These are phyloP conservation scores for Fusarium tupiense DNA, from an alignment of 2,329 filamentous ascomycete species.

Conservation along the genomic window DNA sequence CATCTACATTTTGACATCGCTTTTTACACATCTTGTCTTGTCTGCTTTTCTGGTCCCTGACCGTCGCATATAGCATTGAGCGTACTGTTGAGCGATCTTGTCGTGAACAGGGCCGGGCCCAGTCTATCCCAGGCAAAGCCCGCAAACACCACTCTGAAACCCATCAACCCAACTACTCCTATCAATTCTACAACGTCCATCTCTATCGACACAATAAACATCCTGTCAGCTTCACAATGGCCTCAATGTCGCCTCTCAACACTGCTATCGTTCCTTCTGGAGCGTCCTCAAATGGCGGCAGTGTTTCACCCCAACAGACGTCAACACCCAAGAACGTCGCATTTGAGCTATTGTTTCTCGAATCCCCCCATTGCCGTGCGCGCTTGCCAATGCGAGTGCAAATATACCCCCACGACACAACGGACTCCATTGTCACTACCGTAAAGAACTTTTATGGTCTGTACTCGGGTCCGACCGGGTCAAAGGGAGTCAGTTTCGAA, in stretches of 20 bases:
- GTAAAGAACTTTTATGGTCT: constrained; percentile 99
- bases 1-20: constrained; percentile 32
- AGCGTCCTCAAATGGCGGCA: constrained; percentile 54
- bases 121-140: constrained; percentile 48
- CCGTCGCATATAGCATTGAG: constrained; percentile 41
- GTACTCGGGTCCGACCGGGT: constrained; percentile 76
- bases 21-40: constrained; percentile 25
- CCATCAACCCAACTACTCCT: constrained; percentile 30
- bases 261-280: constrained; percentile 46
- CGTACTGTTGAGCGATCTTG: constrained; percentile 42
- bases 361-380: constrained; percentile 74
- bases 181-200: constrained; percentile 32
- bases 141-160: constrained; percentile 44
- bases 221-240: constrained; percentile 51
- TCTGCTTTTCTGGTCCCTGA: constrained; percentile 36
- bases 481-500: constrained; percentile 92
- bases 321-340: constrained; percentile 76
- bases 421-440: constrained; percentile 96
- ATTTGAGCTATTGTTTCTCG: constrained; percentile 78
- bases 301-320: constrained; percentile 58
- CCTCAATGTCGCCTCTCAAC: constrained; percentile 58
- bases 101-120: constrained; percentile 40
- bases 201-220: constrained; percentile 40
- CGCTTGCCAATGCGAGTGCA: constrained; percentile 87
- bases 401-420: constrained; percentile 95